Base-by-base conservation (phyloP, 306 rosid species). In the Fragaria ananassa region DNA sequence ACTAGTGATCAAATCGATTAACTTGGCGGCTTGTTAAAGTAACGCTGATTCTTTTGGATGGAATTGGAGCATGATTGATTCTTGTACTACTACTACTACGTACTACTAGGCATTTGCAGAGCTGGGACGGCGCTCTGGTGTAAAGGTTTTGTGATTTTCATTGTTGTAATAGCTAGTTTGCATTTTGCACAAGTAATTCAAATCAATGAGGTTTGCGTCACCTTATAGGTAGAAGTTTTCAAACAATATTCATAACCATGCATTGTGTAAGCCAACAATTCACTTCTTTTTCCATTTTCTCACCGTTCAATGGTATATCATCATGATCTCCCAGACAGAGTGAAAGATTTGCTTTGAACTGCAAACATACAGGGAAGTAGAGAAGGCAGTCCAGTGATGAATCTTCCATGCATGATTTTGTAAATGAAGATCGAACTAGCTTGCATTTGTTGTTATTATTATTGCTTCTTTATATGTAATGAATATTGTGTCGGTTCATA, bases 21-120 rank as follows among this genome's bases (percentile, higher is more conserved):
- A 72, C 61, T 58, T 70, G 83, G 79, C 77, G 27, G 60, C 62
- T 67, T 63, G 21, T 63, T 65, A 47, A 57, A 25, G 63, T 50
- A 61, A 29, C 68, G 79, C 80, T 84, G 76, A 66, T 60, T 64
- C 74, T 74, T 79, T 76, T 0, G 39, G 57, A 17, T 35, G 69
- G 21, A 72, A 62, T 81, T 81, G 81, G 60, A 82, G 67, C 65
- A 72, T 77, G 76, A 82, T 80, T 84, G 79, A 62, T 80, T 62
- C 25, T 35, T 65, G 73, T 23, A 51, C 46, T 58, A 58, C 63
- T 58, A 58, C 63, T 57, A 57, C 69, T 34, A 15, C 45, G 21
- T 23, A 53, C 63, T 11, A 4, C 65, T 31, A 64, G 69, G 69
- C 69, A 35, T 34, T 34, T 64, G 69, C 15, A 63, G 69, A 64